Evolutionary conservation across 805 yeast species (phyloP).

Genomic region (Torulaspora indica): DNA sequence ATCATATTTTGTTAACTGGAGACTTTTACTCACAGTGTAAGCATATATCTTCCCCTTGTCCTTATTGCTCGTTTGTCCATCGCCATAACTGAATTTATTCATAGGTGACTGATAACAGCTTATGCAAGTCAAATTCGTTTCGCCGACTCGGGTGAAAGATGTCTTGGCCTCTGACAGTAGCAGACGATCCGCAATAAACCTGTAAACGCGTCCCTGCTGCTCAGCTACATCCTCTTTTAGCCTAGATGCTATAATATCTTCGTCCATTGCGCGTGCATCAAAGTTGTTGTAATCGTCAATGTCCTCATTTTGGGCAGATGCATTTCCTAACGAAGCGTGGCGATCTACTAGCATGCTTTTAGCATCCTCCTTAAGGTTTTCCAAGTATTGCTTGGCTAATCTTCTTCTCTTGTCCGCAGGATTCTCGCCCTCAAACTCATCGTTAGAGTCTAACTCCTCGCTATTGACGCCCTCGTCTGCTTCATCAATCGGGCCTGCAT

Average conservation of each 20-base stretch:
- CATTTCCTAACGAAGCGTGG: constrained; percentile 14
- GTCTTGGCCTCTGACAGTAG: constrained; percentile 40
- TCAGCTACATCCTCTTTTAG: constrained; percentile 87
- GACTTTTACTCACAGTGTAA: constrained; percentile 78
- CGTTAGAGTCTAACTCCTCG: constrained; percentile 57
- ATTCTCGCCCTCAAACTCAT: constrained; percentile 66
- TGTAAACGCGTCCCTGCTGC: constrained; percentile 75
- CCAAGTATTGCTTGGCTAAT: constrained; percentile 87
- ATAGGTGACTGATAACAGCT: constrained; percentile 37
- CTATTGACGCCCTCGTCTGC: constrained; percentile 38
- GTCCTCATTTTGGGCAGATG: constrained; percentile 18
- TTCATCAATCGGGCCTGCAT: constrained; percentile 41
- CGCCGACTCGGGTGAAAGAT: constrained; percentile 53
- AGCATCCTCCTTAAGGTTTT: constrained; percentile 62
- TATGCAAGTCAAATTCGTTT: constrained; percentile 48
- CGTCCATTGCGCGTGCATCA: constrained; percentile 88
- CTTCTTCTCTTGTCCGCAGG: constrained; percentile 94
- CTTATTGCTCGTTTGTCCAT: constrained; percentile 40
- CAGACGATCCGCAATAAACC: constrained; percentile 53
- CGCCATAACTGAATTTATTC: constrained; percentile 28
- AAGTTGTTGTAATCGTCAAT: constrained; percentile 47
- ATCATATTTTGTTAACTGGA: constrained; percentile 77
- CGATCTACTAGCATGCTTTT: constrained; percentile 36
- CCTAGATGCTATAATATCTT: constrained; percentile 76
- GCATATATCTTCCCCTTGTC: constrained; percentile 52